Percentiles rank a stretch among this genome's conserved stretches.
Evolutionary conservation across 2,329 filamentous ascomycete genomes (phyloP).

Genomic region (Alternaria rosae): DNA sequence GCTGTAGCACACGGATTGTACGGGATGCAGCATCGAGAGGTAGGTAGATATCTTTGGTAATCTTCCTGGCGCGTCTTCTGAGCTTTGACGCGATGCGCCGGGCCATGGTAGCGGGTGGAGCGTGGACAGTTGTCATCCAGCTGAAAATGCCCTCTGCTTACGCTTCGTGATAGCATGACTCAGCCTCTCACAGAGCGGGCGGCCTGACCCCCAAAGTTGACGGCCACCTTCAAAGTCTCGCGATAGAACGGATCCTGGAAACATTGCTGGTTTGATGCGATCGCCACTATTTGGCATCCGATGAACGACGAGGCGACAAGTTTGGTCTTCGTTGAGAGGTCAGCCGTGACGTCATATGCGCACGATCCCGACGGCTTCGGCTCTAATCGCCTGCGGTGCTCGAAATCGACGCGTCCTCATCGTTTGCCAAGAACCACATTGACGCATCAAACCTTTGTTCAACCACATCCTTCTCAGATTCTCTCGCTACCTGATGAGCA

Average conservation of each 20-base stretch:
- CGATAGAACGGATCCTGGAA: neutral
- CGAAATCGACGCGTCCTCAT: neutral
- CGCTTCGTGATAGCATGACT: neutral
- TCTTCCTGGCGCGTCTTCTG: neutral
- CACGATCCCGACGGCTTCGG: conserved; percentile 1
- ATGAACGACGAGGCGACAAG: neutral
- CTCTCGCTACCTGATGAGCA: neutral
- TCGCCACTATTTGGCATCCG: neutral
- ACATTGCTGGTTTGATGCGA: neutral
- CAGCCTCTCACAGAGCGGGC: neutral
- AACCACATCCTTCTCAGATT: neutral
- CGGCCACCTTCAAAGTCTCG: neutral
- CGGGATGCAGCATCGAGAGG: neutral
- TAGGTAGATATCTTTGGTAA: neutral
- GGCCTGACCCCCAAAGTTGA: neutral
- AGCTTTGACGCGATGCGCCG: conserved; percentile 6
- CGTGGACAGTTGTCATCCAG: neutral
- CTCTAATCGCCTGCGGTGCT: neutral
- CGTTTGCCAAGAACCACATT: neutral
- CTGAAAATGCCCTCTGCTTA: neutral
- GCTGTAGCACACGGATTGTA: conserved; percentile 15
- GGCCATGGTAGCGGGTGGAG: neutral
- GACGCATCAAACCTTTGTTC: neutral
- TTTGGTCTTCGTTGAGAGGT: neutral
- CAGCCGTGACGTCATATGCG: conserved; percentile 10